Conservation (phyloP, 2,329 filamentous ascomycete genomes). For the Metarhizium robertsii region DNA sequence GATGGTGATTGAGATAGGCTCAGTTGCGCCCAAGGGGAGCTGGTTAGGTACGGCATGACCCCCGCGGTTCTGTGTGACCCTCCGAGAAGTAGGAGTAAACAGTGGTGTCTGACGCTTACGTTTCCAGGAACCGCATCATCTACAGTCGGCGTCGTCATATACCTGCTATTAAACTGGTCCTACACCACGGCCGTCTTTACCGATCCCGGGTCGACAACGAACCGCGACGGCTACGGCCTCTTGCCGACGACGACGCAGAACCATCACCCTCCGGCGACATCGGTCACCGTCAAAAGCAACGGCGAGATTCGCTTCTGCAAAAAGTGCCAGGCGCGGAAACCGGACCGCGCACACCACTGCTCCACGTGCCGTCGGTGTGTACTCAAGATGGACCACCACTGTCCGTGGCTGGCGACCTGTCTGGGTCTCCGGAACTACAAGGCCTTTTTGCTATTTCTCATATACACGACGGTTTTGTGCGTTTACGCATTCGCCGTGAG, state of each 20-base stretch:
- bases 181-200: slow-evolving; percentile 95
- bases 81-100: neutral
- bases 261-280: slow-evolving; percentile 47
- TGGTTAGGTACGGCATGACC: slow-evolving; percentile 43
- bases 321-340: slow-evolving; percentile 91
- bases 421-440: slow-evolving; percentile 94
- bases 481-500: slow-evolving; percentile 72
- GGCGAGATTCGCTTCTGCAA: slow-evolving; percentile 89
- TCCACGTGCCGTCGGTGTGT: slow-evolving; percentile 90
- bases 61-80: neutral
- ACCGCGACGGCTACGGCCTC: slow-evolving; percentile 63
- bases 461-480: slow-evolving; percentile 83
- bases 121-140: slow-evolving; percentile 45
- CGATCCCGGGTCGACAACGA: slow-evolving; percentile 65
- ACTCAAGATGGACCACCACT: slow-evolving; percentile 99
- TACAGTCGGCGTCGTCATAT: slow-evolving; percentile 59
- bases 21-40: slow-evolving; percentile 37
- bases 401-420: slow-evolving; percentile 94
- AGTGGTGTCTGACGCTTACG: neutral
- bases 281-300: slow-evolving; percentile 86
- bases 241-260: slow-evolving; percentile 59
- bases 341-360: slow-evolving; percentile 94
- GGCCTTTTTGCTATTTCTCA: slow-evolving; percentile 82
- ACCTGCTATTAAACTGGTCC: slow-evolving; percentile 71
- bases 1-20: slow-evolving; percentile 69